Base-by-base conservation (phyloP, 768 basidiomycete species). In the Suillus luteus region DNA sequence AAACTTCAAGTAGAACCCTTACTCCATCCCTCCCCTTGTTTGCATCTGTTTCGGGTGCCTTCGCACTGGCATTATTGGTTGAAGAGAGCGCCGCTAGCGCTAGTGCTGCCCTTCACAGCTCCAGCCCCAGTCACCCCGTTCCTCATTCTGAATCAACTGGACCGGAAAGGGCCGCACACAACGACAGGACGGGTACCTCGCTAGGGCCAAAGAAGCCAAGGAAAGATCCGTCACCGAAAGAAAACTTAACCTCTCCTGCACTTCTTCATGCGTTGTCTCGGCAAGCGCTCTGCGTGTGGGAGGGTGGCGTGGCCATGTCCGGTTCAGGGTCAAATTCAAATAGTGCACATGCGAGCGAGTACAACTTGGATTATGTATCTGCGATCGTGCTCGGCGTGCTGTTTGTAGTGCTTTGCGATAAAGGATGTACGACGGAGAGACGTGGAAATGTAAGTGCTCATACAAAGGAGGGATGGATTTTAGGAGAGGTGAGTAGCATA, bases 341-440 rank as follows among this genome's bases (percentile, higher is more conserved):
- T 40, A 57, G 15, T 40, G 24, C 38, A 40, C 37, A 24, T 57
- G 77, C 76, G 19, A 68, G 70, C 54, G 61, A 77, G 37, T 82
- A 83, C 63, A 85, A 85, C 67, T 69, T 86, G 55, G 86, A 91
- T 73, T 84, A 81, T 65, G 74, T 91, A 24, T 73, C 83, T 49
- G 80, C 89, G n/a, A 82, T 82, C 73, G 73, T 88, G 35, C 75
- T 89, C 60, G 85, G 87, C 61, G 76, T 88, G 35, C 72, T 82
- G 74, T 85, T 78, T 67, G 72, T 83, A 69, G 74, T 86, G 64
- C 83, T 86, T 70, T 84, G 83, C 64, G 82, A 85, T 41, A 77
- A 74, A 71, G 76, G 76, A 57, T 76, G 80, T 65, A 77, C 82
- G 24, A 73, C 72, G 49, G 55, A 40, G 37, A 40, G 55, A 40